Base-by-base conservation (phyloP, 768 basidiomycete species). In the Trametes punicea region DNA sequence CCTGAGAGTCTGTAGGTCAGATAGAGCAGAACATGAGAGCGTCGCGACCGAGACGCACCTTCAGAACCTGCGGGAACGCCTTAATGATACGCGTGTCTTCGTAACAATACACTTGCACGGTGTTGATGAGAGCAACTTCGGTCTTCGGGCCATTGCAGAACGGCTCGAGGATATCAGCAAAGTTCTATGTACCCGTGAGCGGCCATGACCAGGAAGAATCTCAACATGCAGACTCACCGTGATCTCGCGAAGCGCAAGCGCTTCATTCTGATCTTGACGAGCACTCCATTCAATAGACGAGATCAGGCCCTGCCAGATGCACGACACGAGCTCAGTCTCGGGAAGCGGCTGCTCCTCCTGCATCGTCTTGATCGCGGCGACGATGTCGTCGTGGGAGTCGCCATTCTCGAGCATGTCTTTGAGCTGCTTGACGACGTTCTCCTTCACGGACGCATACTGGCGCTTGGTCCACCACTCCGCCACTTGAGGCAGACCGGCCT, bases 401-500 rank as follows among this genome's bases (percentile, higher is more conserved):
- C 83, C 85, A 40, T 77, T 81, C 64, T 85, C 86, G 52, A 84
- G 82, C 68, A 88, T 76, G 56, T 85, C 85, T 54, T 81, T 83
- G 51, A 92, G 77, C 21, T 84, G 82, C 63, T 76, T 79, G 64
- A 87, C 72, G 60, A 95, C 81, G 40, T 79, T 77, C 55, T 94
- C 90, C 70, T 89, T 93, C 62, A 90, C 83, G 55, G 86, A 82
- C 52, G 85, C 85, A 57, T 85, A 85, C 68, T 93, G 91, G 69
- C 85, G 87, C 80, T 95, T 97, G 42, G 84, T 83, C 81, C 90
- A 98, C 92, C 93, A 98, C 15, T 98, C 96, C 2, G 90, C 87
- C 39, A 98, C 82, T 63, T 85, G 83, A 18, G 84, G 73, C 18
- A 97, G 76, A 18, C 83, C 85, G 56, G 84, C 87, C 55, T 83